A percentile compares a stretch with the other conserved stretches of the same genome.
Conservation (phyloP, 768 basidiomycete species). For the Pilatotrama ljubarskyi region DNA sequence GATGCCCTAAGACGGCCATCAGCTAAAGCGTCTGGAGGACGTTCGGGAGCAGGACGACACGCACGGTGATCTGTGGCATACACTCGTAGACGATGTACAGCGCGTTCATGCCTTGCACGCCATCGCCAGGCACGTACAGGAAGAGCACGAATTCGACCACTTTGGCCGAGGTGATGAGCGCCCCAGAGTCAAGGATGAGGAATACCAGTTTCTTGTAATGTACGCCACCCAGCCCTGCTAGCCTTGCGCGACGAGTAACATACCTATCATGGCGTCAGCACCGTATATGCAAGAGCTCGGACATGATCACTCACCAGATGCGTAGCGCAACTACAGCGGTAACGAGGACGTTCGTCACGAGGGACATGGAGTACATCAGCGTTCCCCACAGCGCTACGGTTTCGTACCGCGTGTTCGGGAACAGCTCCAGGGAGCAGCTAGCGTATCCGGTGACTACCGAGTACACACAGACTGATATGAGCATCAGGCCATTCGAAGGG, state of each 20-base stretch:
- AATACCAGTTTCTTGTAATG: slow-evolving; percentile 12
- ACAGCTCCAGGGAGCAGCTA: background rate
- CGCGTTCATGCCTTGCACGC: slow-evolving; percentile 5
- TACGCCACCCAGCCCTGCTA: background rate
- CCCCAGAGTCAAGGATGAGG: slow-evolving; percentile 16
- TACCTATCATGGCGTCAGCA: background rate
- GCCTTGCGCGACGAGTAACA: background rate
- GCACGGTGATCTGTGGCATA: slow-evolving; percentile 20
- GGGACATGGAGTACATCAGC: slow-evolving; percentile 9
- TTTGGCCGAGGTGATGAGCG: slow-evolving; percentile 15
- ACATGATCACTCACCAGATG: slow-evolving; percentile 5
- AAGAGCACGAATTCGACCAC: slow-evolving; percentile 16
- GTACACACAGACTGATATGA: background rate
- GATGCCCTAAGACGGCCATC: background rate
- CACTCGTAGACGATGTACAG: slow-evolving; percentile 18
- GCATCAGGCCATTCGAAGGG: too few species aligned
- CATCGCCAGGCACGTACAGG: slow-evolving; percentile 9
- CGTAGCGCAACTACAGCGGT: slow-evolving; percentile 12
- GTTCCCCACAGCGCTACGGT: slow-evolving; percentile 1
- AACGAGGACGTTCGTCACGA: slow-evolving; percentile 16
- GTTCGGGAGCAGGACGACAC: background rate
- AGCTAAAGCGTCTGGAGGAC: background rate
- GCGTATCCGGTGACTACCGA: slow-evolving; percentile 10
- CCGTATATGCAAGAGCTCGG: background rate
- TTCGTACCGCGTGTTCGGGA: background rate